Percentiles rank a stretch among this genome's conserved stretches.
Evolutionary conservation across 495 filamentous ascomycete species (phyloP).

Genomic region (Jackrogersella multiformis): DNA sequence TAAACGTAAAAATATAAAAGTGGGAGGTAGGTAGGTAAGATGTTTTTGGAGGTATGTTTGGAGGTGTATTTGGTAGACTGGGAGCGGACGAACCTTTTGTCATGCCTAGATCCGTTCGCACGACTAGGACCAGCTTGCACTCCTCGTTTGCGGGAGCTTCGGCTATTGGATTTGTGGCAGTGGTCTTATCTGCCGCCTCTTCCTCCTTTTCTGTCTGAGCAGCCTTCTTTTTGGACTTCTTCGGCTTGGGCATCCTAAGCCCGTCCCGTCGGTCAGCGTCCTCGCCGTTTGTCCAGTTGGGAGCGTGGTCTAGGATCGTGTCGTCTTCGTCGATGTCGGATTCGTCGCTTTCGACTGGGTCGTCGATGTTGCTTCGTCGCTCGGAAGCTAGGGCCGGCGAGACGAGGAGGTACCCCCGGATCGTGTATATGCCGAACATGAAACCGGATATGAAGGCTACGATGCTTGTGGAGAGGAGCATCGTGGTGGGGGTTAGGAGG

Average conservation of each 20-base stretch:
- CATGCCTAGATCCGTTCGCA: conserved; percentile 95
- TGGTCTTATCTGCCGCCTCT: not conserved
- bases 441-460: conserved; percentile 72
- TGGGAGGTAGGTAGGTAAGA: not conserved
- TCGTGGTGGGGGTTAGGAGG: conserved; percentile 24
- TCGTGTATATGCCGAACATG: conserved; percentile 61
- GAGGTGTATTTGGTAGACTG: too few relatives aligned
- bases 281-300: conserved; percentile 65
- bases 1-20: not conserved
- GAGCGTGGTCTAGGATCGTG: conserved; percentile 64
- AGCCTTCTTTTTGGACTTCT: conserved; percentile 34
- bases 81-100: conserved; percentile 74
- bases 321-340: conserved; percentile 63
- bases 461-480: conserved; percentile 70
- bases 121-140: conserved; percentile 93
- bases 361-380: conserved; percentile 45
- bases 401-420: conserved; percentile 59
- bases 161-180: conserved; percentile 31
- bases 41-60: not conserved
- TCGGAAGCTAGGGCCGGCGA: conserved; percentile 52
- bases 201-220: conserved; percentile 21
- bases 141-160: conserved; percentile 71
- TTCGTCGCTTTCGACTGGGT: conserved; percentile 61
- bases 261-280: conserved; percentile 61
- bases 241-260: conserved; percentile 43